Percentiles rank a stretch among this genome's conserved stretches.
These are phyloP conservation scores for Solanum gandarillasii DNA, from an alignment of 257 asterid genomes.

Conservation along the genomic window DNA sequence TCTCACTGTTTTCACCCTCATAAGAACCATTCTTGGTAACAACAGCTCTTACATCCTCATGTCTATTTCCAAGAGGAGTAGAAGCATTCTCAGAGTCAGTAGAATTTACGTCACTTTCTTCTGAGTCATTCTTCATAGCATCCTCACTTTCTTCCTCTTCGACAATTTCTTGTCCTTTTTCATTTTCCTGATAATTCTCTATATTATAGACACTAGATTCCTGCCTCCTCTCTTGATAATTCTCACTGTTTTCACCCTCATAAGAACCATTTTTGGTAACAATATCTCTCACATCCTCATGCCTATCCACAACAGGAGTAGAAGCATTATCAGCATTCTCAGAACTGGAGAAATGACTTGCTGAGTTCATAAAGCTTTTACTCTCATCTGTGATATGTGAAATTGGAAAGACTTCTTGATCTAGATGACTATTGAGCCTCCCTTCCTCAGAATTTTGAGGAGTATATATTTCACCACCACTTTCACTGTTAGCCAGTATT, in stretches of 20 bases:
- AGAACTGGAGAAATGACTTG: slow-evolving; percentile 1
- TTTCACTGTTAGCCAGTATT: slow-evolving; percentile 8
- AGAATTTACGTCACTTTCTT: slow-evolving; percentile 17
- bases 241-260: slow-evolving; percentile 5
- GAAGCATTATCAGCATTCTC: slow-evolving; percentile 6
- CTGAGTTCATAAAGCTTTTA: slow-evolving; percentile 1
- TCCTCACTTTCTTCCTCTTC: slow-evolving; percentile 17
- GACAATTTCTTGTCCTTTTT: slow-evolving; percentile 7
- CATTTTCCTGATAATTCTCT: slow-evolving; percentile 15
- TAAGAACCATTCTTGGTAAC: slow-evolving; percentile 7
- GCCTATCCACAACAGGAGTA: not conserved
- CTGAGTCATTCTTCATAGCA: not conserved
- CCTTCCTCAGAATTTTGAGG: slow-evolving; percentile 7
- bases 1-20: slow-evolving; percentile 5
- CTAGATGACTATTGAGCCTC: not conserved
- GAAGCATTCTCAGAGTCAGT: slow-evolving; percentile 9
- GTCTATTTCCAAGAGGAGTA: not conserved
- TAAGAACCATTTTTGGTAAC: slow-evolving; percentile 6
- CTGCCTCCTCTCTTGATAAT: not conserved
- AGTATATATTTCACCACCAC: not conserved
- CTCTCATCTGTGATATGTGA: slow-evolving; percentile 5
- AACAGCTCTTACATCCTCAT: slow-evolving; percentile 6
- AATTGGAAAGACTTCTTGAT: slow-evolving; percentile 4
- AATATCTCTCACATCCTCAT: slow-evolving; percentile 5
- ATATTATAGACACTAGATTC: not conserved